Base-by-base conservation (phyloP, 192 early-diverging fungal genomes). In the Chytriomyces hyalinus region DNA sequence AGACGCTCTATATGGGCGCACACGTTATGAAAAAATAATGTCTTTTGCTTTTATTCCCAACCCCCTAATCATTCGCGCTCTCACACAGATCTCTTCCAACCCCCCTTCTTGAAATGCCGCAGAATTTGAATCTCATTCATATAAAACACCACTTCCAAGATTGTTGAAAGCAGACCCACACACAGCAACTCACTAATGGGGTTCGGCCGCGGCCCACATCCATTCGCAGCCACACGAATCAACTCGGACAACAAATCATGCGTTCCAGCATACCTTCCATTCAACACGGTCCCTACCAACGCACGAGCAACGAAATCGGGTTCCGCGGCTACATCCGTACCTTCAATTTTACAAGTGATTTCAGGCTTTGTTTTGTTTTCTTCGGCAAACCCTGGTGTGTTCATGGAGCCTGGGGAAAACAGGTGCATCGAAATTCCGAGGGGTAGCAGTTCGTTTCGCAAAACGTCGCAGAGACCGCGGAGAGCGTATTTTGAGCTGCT, bases 301-400 rank as follows among this genome's bases (percentile, higher is more conserved):
- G 77, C 50, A 62, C 77, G 28, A 17, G 83, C 81, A 4, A 73
- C 78, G 59, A 74, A 47, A 8, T 77, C 81, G 6, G 83, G 69
- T 9, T 81, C 67, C 28, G 73, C 75, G 28, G 77, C 61, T 11
- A 36, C 70, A 45, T 62, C 73, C 28, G 59, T 49, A 49, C 80
- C 83, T 59, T 87, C 86, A 72, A 87, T 80, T 17, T 70, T 50
- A 28, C 75, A 75, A 22, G 80, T 83, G 24, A 87, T 69, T 20
- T 49, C 72, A 46, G 86, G 86, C 66, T 87, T 87, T 15, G 78
- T 80, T 63, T 78, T 65, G 49, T 83, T 81, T 76, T 87, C 86
- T 24, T 77, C 76, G 28, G 59, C 78, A 59, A 74, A 87, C 1
- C 86, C 82, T 8, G 79, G 80, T 11, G 86, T 82, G 71, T 79